Percentiles rank a stretch among this genome's conserved stretches.
phyloP scores from a whole-genome alignment of 768 basidiomycete species.

The Infundibulicybe gibba region DNA sequence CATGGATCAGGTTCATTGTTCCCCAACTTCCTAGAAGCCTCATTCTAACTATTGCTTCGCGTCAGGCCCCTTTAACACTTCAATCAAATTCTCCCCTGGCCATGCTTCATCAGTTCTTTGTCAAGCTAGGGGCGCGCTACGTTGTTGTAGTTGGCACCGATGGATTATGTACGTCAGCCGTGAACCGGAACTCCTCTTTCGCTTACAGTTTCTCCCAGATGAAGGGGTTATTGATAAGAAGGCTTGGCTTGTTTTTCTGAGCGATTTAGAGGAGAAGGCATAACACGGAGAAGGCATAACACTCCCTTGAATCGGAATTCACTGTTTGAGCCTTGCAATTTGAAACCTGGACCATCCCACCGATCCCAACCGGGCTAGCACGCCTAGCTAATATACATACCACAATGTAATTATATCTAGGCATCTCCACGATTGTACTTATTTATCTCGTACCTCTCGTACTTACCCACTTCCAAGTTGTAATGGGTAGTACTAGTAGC shows the following conservation, averaged over 20 bases:
- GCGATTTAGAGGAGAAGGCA: slow-evolving; percentile 62
- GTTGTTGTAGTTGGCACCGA: slow-evolving; percentile 80
- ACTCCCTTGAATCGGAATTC: neutral
- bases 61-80: slow-evolving; percentile 82
- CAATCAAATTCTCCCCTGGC: slow-evolving; percentile 85
- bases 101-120: slow-evolving; percentile 90
- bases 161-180: slow-evolving; percentile 63
- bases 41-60: neutral
- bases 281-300: slow-evolving; percentile 10
- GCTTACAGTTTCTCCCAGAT: slow-evolving; percentile 38
- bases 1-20: slow-evolving; percentile 73
- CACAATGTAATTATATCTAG: too few relatives aligned
- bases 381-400: too few relatives aligned
- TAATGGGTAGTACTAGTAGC: too few relatives aligned
- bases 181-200: neutral
- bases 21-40: neutral
- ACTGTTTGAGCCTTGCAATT: too few relatives aligned
- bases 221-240: slow-evolving; percentile 94
- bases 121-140: slow-evolving; percentile 90
- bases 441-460: too few relatives aligned
- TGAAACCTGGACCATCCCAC: too few relatives aligned
- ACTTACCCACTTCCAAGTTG: too few relatives aligned
- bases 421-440: too few relatives aligned
- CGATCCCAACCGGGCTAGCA: too few relatives aligned
- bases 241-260: slow-evolving; percentile 86